Percentiles rank a stretch among this genome's conserved stretches.
These are phyloP conservation scores for Capsella rubella DNA, from an alignment of 441 rosid species.

Conservation along the genomic window DNA sequence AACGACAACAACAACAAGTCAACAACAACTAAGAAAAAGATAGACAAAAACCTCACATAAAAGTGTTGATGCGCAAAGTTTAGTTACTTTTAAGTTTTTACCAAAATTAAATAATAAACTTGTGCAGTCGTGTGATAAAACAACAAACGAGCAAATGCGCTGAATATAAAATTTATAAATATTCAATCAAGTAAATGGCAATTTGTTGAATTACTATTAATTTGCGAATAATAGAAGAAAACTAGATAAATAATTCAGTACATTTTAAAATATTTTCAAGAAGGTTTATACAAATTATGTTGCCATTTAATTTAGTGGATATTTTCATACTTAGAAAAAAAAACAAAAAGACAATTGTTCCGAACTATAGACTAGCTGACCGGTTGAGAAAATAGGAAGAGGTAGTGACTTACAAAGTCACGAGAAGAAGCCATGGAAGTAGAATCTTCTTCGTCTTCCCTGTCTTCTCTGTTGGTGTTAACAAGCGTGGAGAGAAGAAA, in stretches of 20 bases:
- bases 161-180: not conserved
- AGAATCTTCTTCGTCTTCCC: constrained; percentile 45
- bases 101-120: constrained; percentile 19
- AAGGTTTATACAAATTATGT: not conserved
- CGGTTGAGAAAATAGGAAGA: constrained; percentile 23
- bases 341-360: not conserved
- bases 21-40: not conserved
- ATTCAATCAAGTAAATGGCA: not conserved
- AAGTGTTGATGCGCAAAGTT: constrained; percentile 23
- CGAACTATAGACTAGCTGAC: constrained; percentile 1
- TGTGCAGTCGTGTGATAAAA: constrained; percentile 27
- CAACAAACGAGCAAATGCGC: not conserved
- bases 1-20: not conserved
- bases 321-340: not conserved
- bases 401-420: constrained; percentile 39
- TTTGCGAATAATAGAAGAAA: not conserved
- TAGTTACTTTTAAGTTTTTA: constrained; percentile 24
- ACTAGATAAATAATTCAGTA: not conserved
- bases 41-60: not conserved
- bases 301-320: not conserved
- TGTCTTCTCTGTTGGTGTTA: constrained; percentile 39
- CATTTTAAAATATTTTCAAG: not conserved
- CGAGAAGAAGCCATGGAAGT: constrained; percentile 50
- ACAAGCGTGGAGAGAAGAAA: constrained; percentile 39
- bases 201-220: not conserved